Base-by-base conservation (phyloP, 2,329 filamentous ascomycete genomes). In the Cadophora gregata region DNA sequence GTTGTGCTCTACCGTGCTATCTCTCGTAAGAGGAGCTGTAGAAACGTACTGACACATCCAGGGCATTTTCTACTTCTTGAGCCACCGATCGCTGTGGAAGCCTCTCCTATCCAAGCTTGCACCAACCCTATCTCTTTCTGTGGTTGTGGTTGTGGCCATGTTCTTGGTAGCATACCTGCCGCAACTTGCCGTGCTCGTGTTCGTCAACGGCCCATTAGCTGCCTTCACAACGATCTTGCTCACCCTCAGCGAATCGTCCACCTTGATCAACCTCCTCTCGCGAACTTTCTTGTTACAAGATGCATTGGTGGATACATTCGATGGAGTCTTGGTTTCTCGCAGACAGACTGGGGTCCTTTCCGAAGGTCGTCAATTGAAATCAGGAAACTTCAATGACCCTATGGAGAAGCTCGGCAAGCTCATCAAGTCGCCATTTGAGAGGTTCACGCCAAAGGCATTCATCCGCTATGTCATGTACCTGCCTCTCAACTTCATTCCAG, bases 401-500 rank as follows among this genome's bases (percentile, higher is more conserved):
- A 86, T 89, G 71, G 69, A 69, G 21, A 77, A 84, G 74, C 78
- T 90, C 1, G 87, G 87, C 25, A 87, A 84, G 71, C 79, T 86
- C 8, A 71, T 88, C 63, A 88, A 86, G 77, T 84, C 73, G 56
- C 86, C 86, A 0, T 87, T 89, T 71, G 79, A 82, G 25, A 83
- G 82, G 69, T 87, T 86, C 72, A 84, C 83, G 31, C 83, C 83
- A 31, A 86, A 83, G 73, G 88, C 90, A 8, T 79, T 97, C 53
- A 81, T 97, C 47, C 84, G 92, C 50, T 78, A 77, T 64, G 38
- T 75, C 70, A 86, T 97, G 80, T 96, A 96, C 77, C 83, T 97
- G 50, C 94, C 95, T 12, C 84, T 98, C 68, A 98, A 97, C 81
- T 93, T 97, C 77, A 93, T 98, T 62, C 95, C 95, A 0, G 85